These are phyloP conservation scores for Fusarium dlaminii DNA, from an alignment of 2,329 filamentous ascomycete species.

Conservation along the genomic window DNA sequence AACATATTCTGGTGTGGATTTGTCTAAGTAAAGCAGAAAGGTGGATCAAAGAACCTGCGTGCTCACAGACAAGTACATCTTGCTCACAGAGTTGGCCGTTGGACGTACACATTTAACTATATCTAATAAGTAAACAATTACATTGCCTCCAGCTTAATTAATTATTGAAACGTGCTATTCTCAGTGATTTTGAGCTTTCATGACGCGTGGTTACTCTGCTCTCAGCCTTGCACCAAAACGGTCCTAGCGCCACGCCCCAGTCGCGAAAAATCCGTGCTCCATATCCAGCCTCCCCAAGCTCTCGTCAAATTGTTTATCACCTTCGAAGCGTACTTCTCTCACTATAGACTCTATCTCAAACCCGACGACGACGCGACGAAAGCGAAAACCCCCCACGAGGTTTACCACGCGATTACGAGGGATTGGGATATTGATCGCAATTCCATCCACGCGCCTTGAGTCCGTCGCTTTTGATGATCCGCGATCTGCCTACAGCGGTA, in stretches of 20 bases:
- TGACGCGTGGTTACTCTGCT: conserved; percentile 33
- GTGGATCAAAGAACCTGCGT: not conserved
- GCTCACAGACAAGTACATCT: not conserved
- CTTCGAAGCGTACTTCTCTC: conserved; percentile 32
- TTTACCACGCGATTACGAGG: conserved; percentile 24
- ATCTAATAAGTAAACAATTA: accelerated
- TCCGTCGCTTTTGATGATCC: conserved; percentile 44
- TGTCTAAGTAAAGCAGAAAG: not conserved
- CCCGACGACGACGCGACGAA: conserved; percentile 38
- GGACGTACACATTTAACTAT: accelerated
- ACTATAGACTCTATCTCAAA: conserved; percentile 30
- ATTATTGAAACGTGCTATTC: not conserved
- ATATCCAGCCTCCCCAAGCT: conserved; percentile 49
- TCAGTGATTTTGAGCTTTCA: not conserved
- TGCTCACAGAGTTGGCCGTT: too few species aligned
- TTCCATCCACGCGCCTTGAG: conserved; percentile 23
- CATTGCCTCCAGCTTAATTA: not conserved
- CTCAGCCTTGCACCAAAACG: conserved; percentile 48
- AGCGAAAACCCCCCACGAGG: conserved; percentile 11
- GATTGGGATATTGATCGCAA: conserved; percentile 15
- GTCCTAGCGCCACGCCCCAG: conserved; percentile 48
- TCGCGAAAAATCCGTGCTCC: conserved; percentile 52
- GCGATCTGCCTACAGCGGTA: conserved; percentile 36
- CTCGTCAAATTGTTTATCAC: conserved; percentile 45
- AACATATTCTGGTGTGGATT: not conserved